Base-by-base conservation (phyloP, 805 yeast species). In the Kodamaea sagamina region DNA sequence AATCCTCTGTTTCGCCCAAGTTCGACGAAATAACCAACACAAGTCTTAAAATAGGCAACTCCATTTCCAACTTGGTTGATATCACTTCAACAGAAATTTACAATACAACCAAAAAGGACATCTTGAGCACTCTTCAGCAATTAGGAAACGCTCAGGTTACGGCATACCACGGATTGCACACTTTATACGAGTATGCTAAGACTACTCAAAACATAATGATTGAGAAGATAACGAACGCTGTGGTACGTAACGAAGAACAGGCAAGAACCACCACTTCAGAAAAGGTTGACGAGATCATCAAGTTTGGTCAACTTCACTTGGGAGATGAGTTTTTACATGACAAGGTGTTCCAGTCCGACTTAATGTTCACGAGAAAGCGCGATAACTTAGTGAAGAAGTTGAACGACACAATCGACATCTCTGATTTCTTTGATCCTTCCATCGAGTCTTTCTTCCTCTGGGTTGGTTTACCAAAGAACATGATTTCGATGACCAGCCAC, bases 371-470 rank as follows among this genome's bases (percentile, higher is more conserved):
- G 2, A 80, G 89, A 51, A 74, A 75, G 44, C 77, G 74, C 29
- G 96, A 93, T 54, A 61, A 74, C 4, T 63, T 82, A 25, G 71
- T 77, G 26, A 78, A 83, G 48, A 72, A 76, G 29, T 68, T 90
- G 19, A 72, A 78, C 37, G 79, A 79, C 18, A 74, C 78, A 15
- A 72, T 92, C 17, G 79, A 84, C 9, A 31, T 86, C 4, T 42
- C 71, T n/a, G 97, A 93, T 64, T 82, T 89, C 52, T 71, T 90
- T 56, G 95, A 90, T 51, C 87, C 95, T 4, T 75, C 85, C 0
- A 59, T 80, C 47, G 85, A 82, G 29, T 78, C 84, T 3, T 76
- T 83, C 45, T 57, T 80, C 36, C 51, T 65, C 53, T 58, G 74
- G 75, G 43, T 74, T 52, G 68, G 79, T 16, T 44, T 71, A 21